Evolutionary conservation across 164 flowering plant genomes (phyloP).

Genomic region (Hamamelis virginiana): DNA sequence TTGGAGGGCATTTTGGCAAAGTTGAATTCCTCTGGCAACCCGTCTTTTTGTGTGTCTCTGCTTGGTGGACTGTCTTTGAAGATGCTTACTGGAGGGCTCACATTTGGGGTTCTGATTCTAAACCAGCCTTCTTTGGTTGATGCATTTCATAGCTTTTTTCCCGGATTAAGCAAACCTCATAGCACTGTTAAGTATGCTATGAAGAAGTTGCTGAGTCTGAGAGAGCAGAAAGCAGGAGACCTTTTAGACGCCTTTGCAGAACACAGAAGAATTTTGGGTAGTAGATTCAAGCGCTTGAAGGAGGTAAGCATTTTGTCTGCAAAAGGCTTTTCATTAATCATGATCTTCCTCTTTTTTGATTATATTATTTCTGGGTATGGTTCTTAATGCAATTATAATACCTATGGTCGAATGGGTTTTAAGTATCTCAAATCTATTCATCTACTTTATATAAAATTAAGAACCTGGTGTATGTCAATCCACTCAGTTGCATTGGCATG

Average conservation of each 20-base stretch:
- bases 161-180: conserved; percentile 85
- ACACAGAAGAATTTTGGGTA: conserved; percentile 42
- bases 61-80: conserved; percentile 80
- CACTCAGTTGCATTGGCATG: not conserved
- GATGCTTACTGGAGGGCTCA: conserved; percentile 74
- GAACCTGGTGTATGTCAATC: not conserved
- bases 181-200: conserved; percentile 72
- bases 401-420: not conserved
- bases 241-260: conserved; percentile 46
- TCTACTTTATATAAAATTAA: not conserved
- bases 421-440: not conserved
- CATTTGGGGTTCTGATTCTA: conserved; percentile 72
- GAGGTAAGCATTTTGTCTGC: conserved; percentile 47
- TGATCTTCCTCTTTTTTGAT: not conserved
- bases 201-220: conserved; percentile 66
- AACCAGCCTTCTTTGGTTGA: conserved; percentile 58
- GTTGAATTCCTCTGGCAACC: conserved; percentile 29
- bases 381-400: not conserved
- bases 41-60: conserved; percentile 59
- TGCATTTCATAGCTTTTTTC: conserved; percentile 55
- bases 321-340: not conserved
- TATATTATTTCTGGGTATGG: not conserved
- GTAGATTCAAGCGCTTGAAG: conserved; percentile 52
- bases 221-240: conserved; percentile 45
- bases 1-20: conserved; percentile 52